These are phyloP conservation scores for Cutaneotrichosporon mucoides DNA, from an alignment of 1,284 basidiomycete genomes.

Conservation along the genomic window DNA sequence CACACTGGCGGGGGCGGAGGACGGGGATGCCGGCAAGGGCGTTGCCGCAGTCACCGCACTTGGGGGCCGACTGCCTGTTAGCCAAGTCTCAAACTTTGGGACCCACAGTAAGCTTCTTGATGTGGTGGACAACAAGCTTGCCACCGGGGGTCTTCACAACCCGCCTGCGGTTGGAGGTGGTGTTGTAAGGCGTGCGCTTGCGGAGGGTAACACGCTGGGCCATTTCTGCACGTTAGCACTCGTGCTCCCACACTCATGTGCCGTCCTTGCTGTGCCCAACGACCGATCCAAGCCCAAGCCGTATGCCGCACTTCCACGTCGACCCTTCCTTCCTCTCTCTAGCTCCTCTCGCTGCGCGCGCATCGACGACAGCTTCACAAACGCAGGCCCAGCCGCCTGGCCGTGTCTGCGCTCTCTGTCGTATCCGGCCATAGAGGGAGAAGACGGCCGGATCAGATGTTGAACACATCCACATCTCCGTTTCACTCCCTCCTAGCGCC, in stretches of 20 bases:
- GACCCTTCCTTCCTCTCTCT: neutral
- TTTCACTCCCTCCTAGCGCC: neutral
- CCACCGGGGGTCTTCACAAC: constrained; percentile 87
- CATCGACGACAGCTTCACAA: too few relatives aligned
- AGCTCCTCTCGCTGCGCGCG: too few relatives aligned
- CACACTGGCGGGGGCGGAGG: constrained; percentile 78
- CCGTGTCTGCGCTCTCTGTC: too few relatives aligned
- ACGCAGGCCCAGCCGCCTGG: too few relatives aligned
- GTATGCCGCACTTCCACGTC: neutral
- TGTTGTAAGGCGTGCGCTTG: constrained; percentile 99
- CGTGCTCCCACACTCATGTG: neutral
- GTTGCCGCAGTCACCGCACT: constrained; percentile 95
- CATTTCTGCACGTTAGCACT: constrained; percentile 57
- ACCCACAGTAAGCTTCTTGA: constrained; percentile 52
- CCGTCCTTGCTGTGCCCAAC: neutral
- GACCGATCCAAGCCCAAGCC: neutral
- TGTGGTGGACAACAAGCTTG: constrained; percentile 52
- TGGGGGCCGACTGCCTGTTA: constrained; percentile 60
- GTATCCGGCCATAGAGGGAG: too few relatives aligned
- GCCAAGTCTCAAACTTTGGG: neutral
- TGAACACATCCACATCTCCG: neutral
- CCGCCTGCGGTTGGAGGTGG: constrained; percentile 89
- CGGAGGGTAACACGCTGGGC: constrained; percentile 99
- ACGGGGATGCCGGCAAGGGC: constrained; percentile 89
- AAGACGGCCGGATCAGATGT: too few relatives aligned